Evolutionary conservation across 2,329 filamentous ascomycete species (phyloP), one percentile per base, ranked within the genome.

Genomic region (Diplodia scrobiculata): DNA sequence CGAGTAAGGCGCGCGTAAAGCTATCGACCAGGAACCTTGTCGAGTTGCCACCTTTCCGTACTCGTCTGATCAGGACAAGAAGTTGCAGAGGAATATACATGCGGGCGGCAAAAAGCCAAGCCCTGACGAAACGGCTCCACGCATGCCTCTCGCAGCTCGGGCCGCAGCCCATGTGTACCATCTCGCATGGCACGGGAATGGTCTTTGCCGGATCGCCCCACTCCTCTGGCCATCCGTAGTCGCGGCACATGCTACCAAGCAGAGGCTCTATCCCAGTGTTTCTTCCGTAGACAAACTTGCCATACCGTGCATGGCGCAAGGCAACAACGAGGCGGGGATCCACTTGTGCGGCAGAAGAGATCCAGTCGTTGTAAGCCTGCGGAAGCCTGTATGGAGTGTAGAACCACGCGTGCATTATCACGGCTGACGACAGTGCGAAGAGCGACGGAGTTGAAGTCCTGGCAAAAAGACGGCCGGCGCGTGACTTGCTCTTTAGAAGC

Each of bases 381-480:
- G 92, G 92, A 1, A 96, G 83, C 21, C 86, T 83, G 41, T 86
- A 82, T 0, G 91, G 91, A 10, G 82, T 76, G 79, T 94, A 96
- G 75, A 96, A 89, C 90, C 91, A 96, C 19, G 91, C 85, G 89
- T 91, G 94, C 92, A 96, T 96, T 70, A 96, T 88, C 45, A 91
- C 79, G 25, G 88, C 89, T 47, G 86, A 87, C 21, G 90, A 92
- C 38, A 84, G 76, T 52, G 89, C 86, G 75, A 96, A 96, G 19
- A 93, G 79, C 5, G 84, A 78, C 3, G 90, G 85, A 32, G 73
- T 72, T 32, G 79, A 75, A 7, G 54, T 29, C 13, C 17, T 41
- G 34, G 41, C 25, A 6, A 77, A 38, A 17, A 63, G 34, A 89
- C 90, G 93, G 27, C 87, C 72, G 69, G 87, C 21, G 27, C 52